A percentile compares a stretch with the other conserved stretches of the same genome.
Conservation (phyloP, 1,139 yeast genomes). For the Geotrichum cucujoidarum region DNA sequence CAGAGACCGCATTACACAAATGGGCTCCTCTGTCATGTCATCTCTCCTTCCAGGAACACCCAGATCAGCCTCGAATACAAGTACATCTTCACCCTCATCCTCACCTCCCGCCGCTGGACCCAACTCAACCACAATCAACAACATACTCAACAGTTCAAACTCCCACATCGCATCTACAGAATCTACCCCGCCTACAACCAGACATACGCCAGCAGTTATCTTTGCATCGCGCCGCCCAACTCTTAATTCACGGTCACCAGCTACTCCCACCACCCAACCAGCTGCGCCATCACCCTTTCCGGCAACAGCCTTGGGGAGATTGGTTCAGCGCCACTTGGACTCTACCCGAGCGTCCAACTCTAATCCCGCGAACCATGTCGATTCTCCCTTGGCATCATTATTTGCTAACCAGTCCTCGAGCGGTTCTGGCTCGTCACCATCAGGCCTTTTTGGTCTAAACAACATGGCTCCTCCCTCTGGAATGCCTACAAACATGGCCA, state of each 20-base stretch:
- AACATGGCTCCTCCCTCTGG: neutral
- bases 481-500: neutral
- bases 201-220: neutral
- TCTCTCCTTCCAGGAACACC: constrained; percentile 16
- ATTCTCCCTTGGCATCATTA: constrained; percentile 2
- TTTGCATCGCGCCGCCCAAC: too few relatives aligned
- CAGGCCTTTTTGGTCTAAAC: neutral
- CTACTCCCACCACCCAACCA: neutral
- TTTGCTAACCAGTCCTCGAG: neutral
- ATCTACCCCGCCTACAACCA: neutral
- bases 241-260: neutral
- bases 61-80: neutral
- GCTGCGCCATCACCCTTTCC: constrained; percentile 1
- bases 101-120: neutral
- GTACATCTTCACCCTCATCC: neutral
- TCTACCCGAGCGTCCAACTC: neutral
- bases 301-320: neutral
- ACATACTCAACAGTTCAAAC: too few relatives aligned
- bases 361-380: neutral
- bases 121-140: too few relatives aligned
- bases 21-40: constrained; percentile 19
- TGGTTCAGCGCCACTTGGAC: constrained; percentile 6
- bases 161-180: too few relatives aligned
- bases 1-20: constrained; percentile 16
- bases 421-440: neutral